Base-by-base conservation (phyloP, 163 green algal genomes). In the Scenedesmus sp. region DNA sequence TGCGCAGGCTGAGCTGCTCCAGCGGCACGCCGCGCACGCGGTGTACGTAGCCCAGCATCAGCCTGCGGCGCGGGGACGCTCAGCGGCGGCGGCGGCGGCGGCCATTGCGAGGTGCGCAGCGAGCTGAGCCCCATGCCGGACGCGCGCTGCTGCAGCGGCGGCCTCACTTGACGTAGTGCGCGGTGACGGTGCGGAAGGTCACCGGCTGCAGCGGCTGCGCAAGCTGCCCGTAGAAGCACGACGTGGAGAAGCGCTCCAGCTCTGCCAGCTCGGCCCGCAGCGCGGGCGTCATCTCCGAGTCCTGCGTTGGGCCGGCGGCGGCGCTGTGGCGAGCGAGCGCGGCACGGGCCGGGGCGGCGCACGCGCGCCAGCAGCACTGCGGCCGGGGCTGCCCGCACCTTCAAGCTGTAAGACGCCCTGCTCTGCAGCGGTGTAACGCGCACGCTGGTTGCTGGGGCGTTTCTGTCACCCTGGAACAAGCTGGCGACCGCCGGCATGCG, bases 111-210 rank as follows among this genome's bases (percentile, higher is more conserved):
- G n/a, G n/a, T n/a, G n/a, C n/a, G n/a, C n/a, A n/a, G n/a, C n/a
- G n/a, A 39, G 57, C 11, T 36, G 26, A 39, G 57, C 26, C 17
- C 11, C 4, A 39, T n/a, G 6, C n/a, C 28, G 14, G 6, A 39
- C 57, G 26, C n/a, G 14, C 7, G 26, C 18, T 34, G 22, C 54
- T 62, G 17, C 54, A 62, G 17, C 54, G 31, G 54, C 54, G 17
- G 22, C 26, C 54, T 64, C 26, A 64, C 56, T 44, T n/a, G 9
- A 64, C 58, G 42, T 66, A 66, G 58, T 66, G 58, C 26, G 15
- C 26, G 3, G 63, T 71, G 13, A 56, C 44, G 20, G 33, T 58
- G 13, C 31, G 20, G 20, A 24, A 50, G 10, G 60, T 69, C 29
- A 36, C 15, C 4, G 60, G 28, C n/a, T 6, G 22, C 29, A 69